These are phyloP conservation scores for Mycena amicta DNA, from an alignment of 768 basidiomycete genomes.

Conservation along the genomic window DNA sequence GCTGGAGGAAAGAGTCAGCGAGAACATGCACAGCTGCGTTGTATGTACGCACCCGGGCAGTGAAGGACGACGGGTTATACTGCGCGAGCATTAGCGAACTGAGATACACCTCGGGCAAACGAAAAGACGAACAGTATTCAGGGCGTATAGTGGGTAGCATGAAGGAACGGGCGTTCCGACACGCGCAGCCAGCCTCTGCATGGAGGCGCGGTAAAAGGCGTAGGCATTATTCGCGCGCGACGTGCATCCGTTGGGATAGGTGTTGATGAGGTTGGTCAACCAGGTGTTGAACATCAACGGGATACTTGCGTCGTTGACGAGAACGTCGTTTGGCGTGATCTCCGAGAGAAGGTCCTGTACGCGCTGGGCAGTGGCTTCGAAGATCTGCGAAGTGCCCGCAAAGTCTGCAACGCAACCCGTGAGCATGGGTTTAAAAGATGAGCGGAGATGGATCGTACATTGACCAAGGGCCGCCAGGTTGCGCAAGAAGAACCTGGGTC, in stretches of 20 bases:
- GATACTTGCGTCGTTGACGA: neutral
- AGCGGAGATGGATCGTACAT: neutral
- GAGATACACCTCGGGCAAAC: neutral
- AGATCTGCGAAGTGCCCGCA: neutral
- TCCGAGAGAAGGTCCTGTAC: slow-evolving; percentile 8
- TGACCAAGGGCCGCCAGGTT: slow-evolving; percentile 10
- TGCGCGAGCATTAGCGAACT: neutral
- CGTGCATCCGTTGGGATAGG: slow-evolving; percentile 14
- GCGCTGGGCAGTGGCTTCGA: neutral
- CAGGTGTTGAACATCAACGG: slow-evolving; percentile 9
- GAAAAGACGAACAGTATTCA: neutral
- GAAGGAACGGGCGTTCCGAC: neutral
- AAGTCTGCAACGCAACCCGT: neutral
- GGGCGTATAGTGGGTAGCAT: neutral
- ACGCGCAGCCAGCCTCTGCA: neutral
- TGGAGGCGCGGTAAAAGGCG: neutral
- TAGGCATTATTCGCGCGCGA: slow-evolving; percentile 1
- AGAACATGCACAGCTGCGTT: neutral
- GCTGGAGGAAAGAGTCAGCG: neutral
- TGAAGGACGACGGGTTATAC: slow-evolving; percentile 10
- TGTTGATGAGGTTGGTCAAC: neutral
- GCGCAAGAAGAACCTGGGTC: slow-evolving; percentile 2
- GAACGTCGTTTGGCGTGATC: slow-evolving; percentile 3
- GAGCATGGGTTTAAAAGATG: neutral
- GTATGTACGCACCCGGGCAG: neutral